Conservation (phyloP, 352 stramenopile species). For the Elongisporangium undulatum region DNA sequence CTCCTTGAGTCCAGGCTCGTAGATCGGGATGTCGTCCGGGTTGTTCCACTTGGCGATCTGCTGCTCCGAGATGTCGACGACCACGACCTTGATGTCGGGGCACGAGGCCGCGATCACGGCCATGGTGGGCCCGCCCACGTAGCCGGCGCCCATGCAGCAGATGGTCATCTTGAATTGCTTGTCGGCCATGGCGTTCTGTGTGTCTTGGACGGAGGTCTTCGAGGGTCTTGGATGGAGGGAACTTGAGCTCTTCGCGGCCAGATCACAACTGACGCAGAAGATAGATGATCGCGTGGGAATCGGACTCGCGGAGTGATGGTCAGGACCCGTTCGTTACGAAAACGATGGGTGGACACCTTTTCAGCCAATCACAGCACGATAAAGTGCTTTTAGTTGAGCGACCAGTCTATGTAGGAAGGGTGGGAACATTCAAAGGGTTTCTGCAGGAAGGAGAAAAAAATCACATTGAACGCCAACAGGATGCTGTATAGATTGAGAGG, state of each 20-base stretch:
- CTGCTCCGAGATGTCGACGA: conserved; percentile 94
- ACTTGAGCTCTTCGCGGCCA: not conserved
- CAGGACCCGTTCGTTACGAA: not conserved
- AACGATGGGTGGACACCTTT: not conserved
- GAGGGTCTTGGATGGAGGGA: not conserved
- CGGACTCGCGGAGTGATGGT: not conserved
- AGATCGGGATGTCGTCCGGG: conserved; percentile 95
- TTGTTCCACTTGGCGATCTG: conserved; percentile 99
- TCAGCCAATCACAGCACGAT: not conserved
- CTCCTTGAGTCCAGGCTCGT: conserved; percentile 97
- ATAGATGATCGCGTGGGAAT: not conserved
- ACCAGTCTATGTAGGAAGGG: not conserved
- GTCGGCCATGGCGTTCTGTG: conserved; percentile 9
- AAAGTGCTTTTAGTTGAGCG: not conserved
- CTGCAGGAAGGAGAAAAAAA: no score
- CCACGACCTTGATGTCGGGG: conserved; percentile 96
- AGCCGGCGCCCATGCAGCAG: conserved; percentile 97
- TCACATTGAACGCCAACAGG: no score
- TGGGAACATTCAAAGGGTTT: not conserved
- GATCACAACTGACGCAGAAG: not conserved
- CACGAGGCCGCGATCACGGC: conserved; percentile 98
- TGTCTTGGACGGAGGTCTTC: not conserved
- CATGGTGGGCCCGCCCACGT: conserved; percentile 99
- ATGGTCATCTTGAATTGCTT: conserved; percentile 83
- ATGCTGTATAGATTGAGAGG: no score